Evolutionary conservation across 2,329 filamentous ascomycete species (phyloP).

Genomic region (Scedosporium minutisporum): DNA sequence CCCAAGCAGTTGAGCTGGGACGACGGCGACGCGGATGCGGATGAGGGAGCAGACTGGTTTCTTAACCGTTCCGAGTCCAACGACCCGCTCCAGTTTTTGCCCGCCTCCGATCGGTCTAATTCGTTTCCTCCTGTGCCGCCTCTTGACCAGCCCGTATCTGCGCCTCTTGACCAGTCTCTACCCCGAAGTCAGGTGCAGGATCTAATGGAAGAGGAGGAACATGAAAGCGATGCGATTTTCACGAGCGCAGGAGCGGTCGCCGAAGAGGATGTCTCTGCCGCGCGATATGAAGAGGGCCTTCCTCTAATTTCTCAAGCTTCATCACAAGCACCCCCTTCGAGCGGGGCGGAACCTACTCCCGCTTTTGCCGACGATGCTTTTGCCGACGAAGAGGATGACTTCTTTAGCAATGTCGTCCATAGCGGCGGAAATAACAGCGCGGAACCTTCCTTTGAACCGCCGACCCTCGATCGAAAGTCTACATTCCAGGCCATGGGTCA

Average conservation of each 20-base stretch:
- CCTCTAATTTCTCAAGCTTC: slow-evolving; percentile 43
- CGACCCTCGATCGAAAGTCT: slow-evolving; percentile 3
- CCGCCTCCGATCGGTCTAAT: slow-evolving; percentile 47
- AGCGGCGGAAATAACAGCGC: slow-evolving; percentile 5
- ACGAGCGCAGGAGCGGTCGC: slow-evolving; percentile 3
- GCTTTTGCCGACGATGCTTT: slow-evolving; percentile 10
- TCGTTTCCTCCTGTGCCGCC: slow-evolving; percentile 50
- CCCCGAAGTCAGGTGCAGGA: slow-evolving; percentile 5
- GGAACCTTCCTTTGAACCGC: background rate
- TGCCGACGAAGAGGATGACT: slow-evolving; percentile 13
- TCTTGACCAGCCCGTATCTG: slow-evolving; percentile 3
- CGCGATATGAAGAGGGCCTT: slow-evolving; percentile 60
- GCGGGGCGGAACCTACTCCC: slow-evolving; percentile 11
- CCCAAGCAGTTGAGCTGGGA: background rate
- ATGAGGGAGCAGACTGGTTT: background rate
- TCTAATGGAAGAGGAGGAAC: slow-evolving; percentile 1
- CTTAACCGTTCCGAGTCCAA: background rate
- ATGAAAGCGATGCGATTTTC: slow-evolving; percentile 31
- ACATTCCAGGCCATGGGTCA: slow-evolving; percentile 4
- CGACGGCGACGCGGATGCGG: background rate
- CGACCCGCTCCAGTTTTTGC: slow-evolving; percentile 52
- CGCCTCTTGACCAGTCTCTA: background rate
- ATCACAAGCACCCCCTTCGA: slow-evolving; percentile 11
- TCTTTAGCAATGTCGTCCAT: slow-evolving; percentile 7
- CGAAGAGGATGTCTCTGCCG: slow-evolving; percentile 37